These are phyloP conservation scores for Venturiaceae sp. DNA, from an alignment of 2,329 filamentous ascomycete genomes.

Conservation along the genomic window DNA sequence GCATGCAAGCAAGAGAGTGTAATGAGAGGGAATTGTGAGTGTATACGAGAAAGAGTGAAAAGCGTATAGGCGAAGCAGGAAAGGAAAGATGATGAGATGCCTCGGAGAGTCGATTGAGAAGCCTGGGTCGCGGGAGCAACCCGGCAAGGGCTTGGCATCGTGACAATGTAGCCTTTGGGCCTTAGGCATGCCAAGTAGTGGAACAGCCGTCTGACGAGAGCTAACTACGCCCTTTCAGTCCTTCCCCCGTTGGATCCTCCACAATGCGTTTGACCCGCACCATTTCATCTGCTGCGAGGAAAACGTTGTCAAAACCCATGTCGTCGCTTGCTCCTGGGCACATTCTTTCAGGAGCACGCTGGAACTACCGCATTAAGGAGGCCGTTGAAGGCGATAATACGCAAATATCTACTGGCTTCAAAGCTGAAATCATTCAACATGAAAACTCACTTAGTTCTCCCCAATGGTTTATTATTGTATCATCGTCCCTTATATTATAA, in stretches of 20 bases:
- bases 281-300: slow-evolving; percentile 6
- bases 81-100: slow-evolving; percentile 1
- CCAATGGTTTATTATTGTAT: slow-evolving; percentile 11
- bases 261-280: slow-evolving; percentile 8
- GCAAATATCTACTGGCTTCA: slow-evolving; percentile 12
- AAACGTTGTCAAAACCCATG: slow-evolving; percentile 10
- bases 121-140: slow-evolving; percentile 4
- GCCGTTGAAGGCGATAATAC: slow-evolving; percentile 10
- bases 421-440: slow-evolving; percentile 11
- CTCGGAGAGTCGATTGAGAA: slow-evolving; percentile 3
- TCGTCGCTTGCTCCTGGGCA: slow-evolving; percentile 12
- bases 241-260: slow-evolving; percentile 1
- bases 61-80: slow-evolving; percentile 8
- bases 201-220: slow-evolving; percentile 1
- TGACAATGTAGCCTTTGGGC: slow-evolving; percentile 5
- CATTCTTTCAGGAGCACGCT: slow-evolving; percentile 9
- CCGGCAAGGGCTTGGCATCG: slow-evolving; percentile 5
- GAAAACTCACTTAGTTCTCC: slow-evolving; percentile 6
- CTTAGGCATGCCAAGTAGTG: slow-evolving; percentile 6
- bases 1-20: slow-evolving; percentile 10
- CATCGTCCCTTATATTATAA: slow-evolving; percentile 7
- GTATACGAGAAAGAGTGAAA: slow-evolving; percentile 7
- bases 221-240: slow-evolving; percentile 3
- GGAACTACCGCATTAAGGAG: slow-evolving; percentile 12
- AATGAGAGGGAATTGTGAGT: slow-evolving; percentile 9